These are phyloP conservation scores for Plicaturopsis crispa DNA, from an alignment of 768 basidiomycete genomes.

Conservation along the genomic window DNA sequence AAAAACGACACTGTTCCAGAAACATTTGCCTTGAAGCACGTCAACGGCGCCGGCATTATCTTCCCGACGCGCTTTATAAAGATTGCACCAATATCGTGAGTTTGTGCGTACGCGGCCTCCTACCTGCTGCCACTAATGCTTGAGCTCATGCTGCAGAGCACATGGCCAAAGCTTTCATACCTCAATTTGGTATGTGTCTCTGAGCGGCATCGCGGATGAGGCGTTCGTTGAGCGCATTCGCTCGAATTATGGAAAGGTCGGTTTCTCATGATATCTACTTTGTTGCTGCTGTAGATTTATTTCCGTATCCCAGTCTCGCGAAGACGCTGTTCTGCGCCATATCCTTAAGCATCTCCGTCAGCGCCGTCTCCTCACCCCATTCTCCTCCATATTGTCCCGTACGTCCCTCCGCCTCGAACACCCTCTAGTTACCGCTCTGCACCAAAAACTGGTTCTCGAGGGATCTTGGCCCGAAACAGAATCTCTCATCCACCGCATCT, in stretches of 20 bases:
- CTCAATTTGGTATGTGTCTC: conserved; percentile 69
- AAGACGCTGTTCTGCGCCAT: conserved; percentile 56
- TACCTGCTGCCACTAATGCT: not conserved
- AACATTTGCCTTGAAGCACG: conserved; percentile 50
- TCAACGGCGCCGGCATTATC: conserved; percentile 45
- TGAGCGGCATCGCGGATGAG: conserved; percentile 53
- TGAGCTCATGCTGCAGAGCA: conserved; percentile 33
- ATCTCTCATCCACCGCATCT: conserved; percentile 38
- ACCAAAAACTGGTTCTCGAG: conserved; percentile 55
- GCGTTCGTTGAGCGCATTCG: conserved; percentile 48
- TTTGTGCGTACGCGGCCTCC: conserved; percentile 8
- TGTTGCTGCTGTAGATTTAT: not conserved
- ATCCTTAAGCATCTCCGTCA: conserved; percentile 74
- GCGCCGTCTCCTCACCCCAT: conserved; percentile 62
- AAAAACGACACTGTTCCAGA: conserved; percentile 62
- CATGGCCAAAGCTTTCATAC: conserved; percentile 69
- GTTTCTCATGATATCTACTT: conserved; percentile 10
- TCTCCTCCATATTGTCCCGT: conserved; percentile 46
- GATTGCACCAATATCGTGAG: conserved; percentile 70
- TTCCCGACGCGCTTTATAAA: conserved; percentile 69
- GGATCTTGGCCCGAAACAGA: conserved; percentile 61
- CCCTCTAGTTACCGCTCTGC: conserved; percentile 58
- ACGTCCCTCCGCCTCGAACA: conserved; percentile 58
- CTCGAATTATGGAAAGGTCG: conserved; percentile 55
- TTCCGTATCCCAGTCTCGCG: conserved; percentile 43